phyloP scores from a whole-genome alignment of 805 yeast species.

The Barnettozyma wickerhamii region DNA sequence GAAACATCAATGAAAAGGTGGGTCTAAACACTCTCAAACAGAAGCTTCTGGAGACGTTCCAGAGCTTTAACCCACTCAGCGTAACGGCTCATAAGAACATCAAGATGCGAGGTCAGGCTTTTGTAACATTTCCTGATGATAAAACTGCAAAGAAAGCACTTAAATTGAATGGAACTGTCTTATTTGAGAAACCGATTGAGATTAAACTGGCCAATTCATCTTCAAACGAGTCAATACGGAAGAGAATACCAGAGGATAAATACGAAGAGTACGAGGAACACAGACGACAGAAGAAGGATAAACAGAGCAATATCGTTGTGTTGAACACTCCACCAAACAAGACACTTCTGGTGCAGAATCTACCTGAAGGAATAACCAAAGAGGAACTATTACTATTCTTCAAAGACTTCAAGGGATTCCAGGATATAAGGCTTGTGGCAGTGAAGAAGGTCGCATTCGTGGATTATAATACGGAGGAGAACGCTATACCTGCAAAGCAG shows the following conservation, averaged over 20 bases:
- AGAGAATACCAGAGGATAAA: conserved; percentile 8
- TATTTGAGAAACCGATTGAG: conserved; percentile 21
- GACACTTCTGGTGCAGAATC: conserved; percentile 58
- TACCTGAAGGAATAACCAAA: conserved; percentile 42
- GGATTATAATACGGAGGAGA: conserved; percentile 58
- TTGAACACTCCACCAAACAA: conserved; percentile 58
- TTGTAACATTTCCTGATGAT: conserved; percentile 48
- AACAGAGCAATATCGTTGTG: conserved; percentile 11
- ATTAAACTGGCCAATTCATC: conserved; percentile 24
- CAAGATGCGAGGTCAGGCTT: conserved; percentile 80
- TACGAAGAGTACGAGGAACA: conserved; percentile 16
- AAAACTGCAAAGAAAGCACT: conserved; percentile 36
- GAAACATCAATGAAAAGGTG: conserved; percentile 70
- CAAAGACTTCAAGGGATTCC: conserved; percentile 51
- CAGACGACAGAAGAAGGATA: conserved; percentile 17
- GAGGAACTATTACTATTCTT: conserved; percentile 44
- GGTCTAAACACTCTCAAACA: conserved; percentile 45
- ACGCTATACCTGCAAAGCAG: conserved; percentile 42
- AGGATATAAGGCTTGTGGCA: conserved; percentile 61
- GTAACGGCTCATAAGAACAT: conserved; percentile 57
- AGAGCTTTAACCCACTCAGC: conserved; percentile 43
- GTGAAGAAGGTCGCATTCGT: conserved; percentile 73
- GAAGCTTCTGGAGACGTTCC: conserved; percentile 39
- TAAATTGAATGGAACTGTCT: conserved; percentile 15
- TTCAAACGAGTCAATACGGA: conserved; percentile 21